Base-by-base conservation (phyloP, 192 early-diverging fungal genomes). In the Backusella australiensis region DNA sequence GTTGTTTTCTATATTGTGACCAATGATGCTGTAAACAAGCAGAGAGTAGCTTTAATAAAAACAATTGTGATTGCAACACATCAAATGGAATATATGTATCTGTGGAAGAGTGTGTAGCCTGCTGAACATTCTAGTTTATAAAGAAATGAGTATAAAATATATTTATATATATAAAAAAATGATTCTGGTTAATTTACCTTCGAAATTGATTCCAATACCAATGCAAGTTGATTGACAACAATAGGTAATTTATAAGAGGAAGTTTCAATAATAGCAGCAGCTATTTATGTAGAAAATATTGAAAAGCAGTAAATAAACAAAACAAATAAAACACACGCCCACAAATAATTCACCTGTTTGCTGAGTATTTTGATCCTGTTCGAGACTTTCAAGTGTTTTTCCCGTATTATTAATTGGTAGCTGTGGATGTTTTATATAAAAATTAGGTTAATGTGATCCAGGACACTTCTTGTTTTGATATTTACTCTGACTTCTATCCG, bases 21-120 rank as follows among this genome's bases (percentile, higher is more conserved):
- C 75, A 74, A 77, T 94, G 85, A 75, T 91, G 91, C 52, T 92
- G 90, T 89, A 95, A 92, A 76, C 94, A 95, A 69, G 91, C 89
- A 6, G 93, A 92, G 34, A 96, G 78, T 41, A 96, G 84, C 71
- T 92, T 86, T 67, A 96, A 84, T 19, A 96, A 81, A 78, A 95
- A 93, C 17, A 95, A 84, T 81, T 96, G 95, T 34, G 94, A 95
- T 77, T 97, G 93, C 76, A 94, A 36, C 26, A 69, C 67, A 38
- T 79, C 78, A 41, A 73, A 29, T 12, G 73, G 72, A 8, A 73
- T 34, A 32, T 52, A 56, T 32, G 68, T 44, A 39, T 70, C 68
- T 6, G 11, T 38, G 6, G 42, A 34, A 21, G 36, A 21, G 34
- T 70, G 49, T n/a, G 65, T 39, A 23, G 63, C 26, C 12, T 42